phyloP scores from a whole-genome alignment of 78 protist species.

The Dictyostelium firmibasis region DNA sequence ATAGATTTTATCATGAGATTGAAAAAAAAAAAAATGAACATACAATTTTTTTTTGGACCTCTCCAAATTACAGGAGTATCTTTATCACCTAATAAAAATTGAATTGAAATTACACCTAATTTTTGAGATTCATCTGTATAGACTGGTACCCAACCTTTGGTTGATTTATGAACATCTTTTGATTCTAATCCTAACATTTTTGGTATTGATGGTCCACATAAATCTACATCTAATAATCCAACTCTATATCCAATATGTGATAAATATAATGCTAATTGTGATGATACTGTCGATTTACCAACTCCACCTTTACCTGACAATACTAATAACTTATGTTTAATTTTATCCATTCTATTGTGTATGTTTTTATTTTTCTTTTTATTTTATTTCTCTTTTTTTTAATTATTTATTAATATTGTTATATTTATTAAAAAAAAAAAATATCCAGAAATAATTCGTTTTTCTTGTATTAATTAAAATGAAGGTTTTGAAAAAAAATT shows the following conservation, averaged over 20 bases:
- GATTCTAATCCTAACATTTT: slow-evolving; percentile 91
- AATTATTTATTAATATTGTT: too few relatives aligned
- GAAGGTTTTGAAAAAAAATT: neutral
- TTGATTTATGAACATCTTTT: slow-evolving; percentile 90
- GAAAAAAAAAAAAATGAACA: too few relatives aligned
- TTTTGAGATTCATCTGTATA: slow-evolving; percentile 92
- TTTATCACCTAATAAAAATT: slow-evolving; percentile 91
- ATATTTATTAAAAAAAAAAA: too few relatives aligned
- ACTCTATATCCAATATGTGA: slow-evolving; percentile 81
- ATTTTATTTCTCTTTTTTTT: too few relatives aligned
- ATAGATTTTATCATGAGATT: too few relatives aligned
- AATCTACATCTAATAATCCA: slow-evolving; percentile 98
- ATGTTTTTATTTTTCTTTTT: too few relatives aligned
- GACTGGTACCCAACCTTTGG: slow-evolving; percentile 97
- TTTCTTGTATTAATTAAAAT: too few relatives aligned
- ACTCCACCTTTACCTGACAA: slow-evolving; percentile 99
- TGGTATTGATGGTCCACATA: slow-evolving; percentile 99
- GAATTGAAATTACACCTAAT: slow-evolving; percentile 96
- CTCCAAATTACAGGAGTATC: slow-evolving; percentile 99
- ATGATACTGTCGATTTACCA: slow-evolving; percentile 97
- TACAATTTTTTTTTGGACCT: slow-evolving; percentile 98
- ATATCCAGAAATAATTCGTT: neutral
- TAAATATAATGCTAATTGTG: slow-evolving; percentile 93
- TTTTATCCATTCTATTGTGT: slow-evolving; percentile 71
- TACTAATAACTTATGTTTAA: slow-evolving; percentile 92